Conservation (phyloP, 306 rosid species). For the Biancaea sappan region DNA sequence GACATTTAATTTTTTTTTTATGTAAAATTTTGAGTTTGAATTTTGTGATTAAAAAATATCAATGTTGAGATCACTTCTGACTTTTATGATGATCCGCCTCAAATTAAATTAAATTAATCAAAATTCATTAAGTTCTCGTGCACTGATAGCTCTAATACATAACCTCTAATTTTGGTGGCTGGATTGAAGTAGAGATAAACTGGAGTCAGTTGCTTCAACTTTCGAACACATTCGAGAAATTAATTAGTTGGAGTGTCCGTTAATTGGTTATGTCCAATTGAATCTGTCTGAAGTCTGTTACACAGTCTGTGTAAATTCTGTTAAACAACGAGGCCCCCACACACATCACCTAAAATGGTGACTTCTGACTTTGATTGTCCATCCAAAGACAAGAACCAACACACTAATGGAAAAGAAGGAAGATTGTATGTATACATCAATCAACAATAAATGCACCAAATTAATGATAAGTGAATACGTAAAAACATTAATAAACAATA, state of each 20-base stretch:
- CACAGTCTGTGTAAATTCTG: slow-evolving; percentile 28
- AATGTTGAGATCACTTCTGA: no score
- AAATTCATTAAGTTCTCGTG: no score
- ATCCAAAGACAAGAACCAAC: not conserved
- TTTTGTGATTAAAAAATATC: no score
- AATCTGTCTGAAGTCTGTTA: not conserved
- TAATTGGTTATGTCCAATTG: slow-evolving; percentile 10
- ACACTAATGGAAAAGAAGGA: not conserved
- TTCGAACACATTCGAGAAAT: not conserved
- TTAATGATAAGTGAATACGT: not conserved
- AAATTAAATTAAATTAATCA: no score
- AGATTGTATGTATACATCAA: not conserved
- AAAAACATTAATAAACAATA: not conserved
- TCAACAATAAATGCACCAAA: no score
- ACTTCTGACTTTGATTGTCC: not conserved
- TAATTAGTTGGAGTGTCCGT: not conserved
- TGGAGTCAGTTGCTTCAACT: not conserved
- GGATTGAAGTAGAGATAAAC: not conserved
- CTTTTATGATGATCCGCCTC: no score
- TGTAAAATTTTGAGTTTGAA: no score
- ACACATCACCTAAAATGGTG: not conserved
- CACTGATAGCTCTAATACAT: no score
- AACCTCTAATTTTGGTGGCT: no score
- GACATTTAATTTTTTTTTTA: no score
- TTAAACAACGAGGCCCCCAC: slow-evolving; percentile 30